Percentiles rank a stretch among this genome's conserved stretches.
Conservation (phyloP, 192 early-diverging fungal species). For the Coemansia furcata region DNA sequence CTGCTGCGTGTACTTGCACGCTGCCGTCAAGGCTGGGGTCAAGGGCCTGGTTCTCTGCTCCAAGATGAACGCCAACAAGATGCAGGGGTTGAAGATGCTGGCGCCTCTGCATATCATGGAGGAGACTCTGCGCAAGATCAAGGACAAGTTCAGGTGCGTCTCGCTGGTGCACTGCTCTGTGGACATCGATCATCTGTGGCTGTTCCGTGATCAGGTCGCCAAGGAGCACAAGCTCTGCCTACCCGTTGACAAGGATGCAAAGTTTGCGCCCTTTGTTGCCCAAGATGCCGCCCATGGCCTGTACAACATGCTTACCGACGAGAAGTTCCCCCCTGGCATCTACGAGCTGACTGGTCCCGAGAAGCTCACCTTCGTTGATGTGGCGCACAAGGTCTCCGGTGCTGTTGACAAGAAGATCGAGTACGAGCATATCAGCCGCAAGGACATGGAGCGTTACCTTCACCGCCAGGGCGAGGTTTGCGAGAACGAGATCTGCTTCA, state of each 20-base stretch:
- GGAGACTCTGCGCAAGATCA: constrained; percentile 26
- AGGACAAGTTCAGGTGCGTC: constrained; percentile 28
- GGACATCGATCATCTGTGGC: constrained; percentile 46
- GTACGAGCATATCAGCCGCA: constrained; percentile 27
- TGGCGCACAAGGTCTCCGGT: constrained; percentile 25
- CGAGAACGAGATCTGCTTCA: constrained; percentile 22
- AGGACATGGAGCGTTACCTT: constrained; percentile 34
- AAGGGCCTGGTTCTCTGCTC: constrained; percentile 47
- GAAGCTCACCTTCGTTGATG: constrained; percentile 14
- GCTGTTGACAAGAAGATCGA: constrained; percentile 25
- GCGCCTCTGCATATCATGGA: constrained; percentile 40
- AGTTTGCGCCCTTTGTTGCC: constrained; percentile 31
- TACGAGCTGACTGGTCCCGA: constrained; percentile 46
- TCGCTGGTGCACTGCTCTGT: constrained; percentile 49
- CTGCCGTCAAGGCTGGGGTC: constrained; percentile 35
- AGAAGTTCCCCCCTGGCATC: constrained; percentile 25
- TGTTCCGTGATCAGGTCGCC: constrained; percentile 46
- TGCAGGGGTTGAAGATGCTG: constrained; percentile 22
- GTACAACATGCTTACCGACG: constrained; percentile 43
- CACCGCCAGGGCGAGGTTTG: constrained; percentile 17
- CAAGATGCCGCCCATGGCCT: constrained; percentile 31
- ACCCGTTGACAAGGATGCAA: constrained; percentile 19
- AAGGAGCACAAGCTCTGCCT: constrained; percentile 29
- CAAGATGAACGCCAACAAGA: constrained; percentile 33
- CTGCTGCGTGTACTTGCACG: constrained; percentile 28